These are phyloP conservation scores for Alternaria arborescens DNA, from an alignment of 2,329 filamentous ascomycete species.

Conservation along the genomic window DNA sequence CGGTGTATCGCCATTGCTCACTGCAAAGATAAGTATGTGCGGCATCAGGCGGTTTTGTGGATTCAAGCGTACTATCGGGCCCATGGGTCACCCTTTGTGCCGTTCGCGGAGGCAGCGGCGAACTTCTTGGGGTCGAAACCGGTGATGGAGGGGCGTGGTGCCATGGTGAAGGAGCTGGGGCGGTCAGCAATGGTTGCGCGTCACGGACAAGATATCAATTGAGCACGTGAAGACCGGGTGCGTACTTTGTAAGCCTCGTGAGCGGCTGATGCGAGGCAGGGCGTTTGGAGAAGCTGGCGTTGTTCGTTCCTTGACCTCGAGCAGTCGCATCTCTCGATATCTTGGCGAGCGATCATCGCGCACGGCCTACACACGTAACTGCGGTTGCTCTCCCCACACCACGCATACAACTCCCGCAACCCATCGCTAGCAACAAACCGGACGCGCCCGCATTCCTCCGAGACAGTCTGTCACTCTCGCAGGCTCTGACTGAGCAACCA, in stretches of 20 bases:
- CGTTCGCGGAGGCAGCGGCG: constrained; percentile 71
- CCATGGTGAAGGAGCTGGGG: constrained; percentile 54
- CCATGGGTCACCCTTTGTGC: constrained; percentile 69
- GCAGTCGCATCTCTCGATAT: constrained; percentile 19
- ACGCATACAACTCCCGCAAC: constrained; percentile 7
- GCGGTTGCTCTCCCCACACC: constrained; percentile 13
- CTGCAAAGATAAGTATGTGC: constrained; percentile 59
- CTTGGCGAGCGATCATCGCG: constrained; percentile 25
- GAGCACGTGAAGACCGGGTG: neutral
- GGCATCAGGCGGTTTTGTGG: neutral
- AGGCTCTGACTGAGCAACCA: neutral
- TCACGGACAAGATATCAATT: constrained; percentile 5
- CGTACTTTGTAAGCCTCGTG: constrained; percentile 41
- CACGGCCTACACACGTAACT: constrained; percentile 14
- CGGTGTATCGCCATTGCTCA: constrained; percentile 93
- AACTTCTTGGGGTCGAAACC: constrained; percentile 90
- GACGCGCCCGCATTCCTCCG: neutral
- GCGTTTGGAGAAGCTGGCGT: constrained; percentile 31
- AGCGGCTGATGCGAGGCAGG: constrained; percentile 26
- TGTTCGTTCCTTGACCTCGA: constrained; percentile 27
- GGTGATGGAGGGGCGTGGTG: constrained; percentile 76
- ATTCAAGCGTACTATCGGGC: constrained; percentile 62
- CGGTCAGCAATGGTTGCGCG: constrained; percentile 25
- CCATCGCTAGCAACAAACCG: constrained; percentile 4
- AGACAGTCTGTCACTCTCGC: neutral